phyloP scores from a whole-genome alignment of 371 early-diverging fungal genomes.

The Syncephalastrum sp. region DNA sequence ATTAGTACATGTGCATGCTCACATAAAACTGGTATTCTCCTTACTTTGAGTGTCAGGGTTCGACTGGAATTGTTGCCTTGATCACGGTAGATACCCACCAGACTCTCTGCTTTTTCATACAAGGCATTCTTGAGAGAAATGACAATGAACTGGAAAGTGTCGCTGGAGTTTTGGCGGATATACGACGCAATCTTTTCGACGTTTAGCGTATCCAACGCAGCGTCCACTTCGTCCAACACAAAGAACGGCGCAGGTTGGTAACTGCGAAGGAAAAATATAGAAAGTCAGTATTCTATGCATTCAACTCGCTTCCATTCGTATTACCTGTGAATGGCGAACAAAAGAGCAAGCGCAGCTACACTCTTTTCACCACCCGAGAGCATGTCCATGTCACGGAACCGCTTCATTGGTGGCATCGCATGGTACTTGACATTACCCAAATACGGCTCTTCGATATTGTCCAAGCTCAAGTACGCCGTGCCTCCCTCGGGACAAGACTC shows the following conservation, averaged over 20 bases:
- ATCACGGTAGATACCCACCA: slow-evolving; percentile 98
- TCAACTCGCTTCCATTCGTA: neutral
- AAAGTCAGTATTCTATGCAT: neutral
- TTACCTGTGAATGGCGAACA: slow-evolving; percentile 95
- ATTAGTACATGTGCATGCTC: neutral
- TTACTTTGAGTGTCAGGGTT: slow-evolving; percentile 79
- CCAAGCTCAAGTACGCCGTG: slow-evolving; percentile 93
- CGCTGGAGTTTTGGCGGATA: slow-evolving; percentile 66
- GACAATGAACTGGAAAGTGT: slow-evolving; percentile 94
- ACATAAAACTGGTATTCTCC: neutral
- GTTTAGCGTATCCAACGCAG: slow-evolving; percentile 98
- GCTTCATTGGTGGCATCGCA: slow-evolving; percentile 99
- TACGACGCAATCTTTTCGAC: slow-evolving; percentile 92
- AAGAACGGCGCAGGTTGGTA: slow-evolving; percentile 98
- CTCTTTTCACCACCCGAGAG: slow-evolving; percentile 99
- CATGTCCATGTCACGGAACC: slow-evolving; percentile 98
- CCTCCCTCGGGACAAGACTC: slow-evolving; percentile 86
- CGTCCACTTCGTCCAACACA: slow-evolving; percentile 99
- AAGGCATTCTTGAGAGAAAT: slow-evolving; percentile 96
- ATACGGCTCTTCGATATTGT: slow-evolving; percentile 96
- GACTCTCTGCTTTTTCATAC: slow-evolving; percentile 92
- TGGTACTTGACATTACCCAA: slow-evolving; percentile 94
- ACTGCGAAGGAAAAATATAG: slow-evolving; percentile 20
- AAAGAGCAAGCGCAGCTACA: slow-evolving; percentile 94
- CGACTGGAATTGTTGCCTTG: slow-evolving; percentile 80